Base-by-base conservation (phyloP, 495 filamentous ascomycete species). In the Corynascus novoguineensis region DNA sequence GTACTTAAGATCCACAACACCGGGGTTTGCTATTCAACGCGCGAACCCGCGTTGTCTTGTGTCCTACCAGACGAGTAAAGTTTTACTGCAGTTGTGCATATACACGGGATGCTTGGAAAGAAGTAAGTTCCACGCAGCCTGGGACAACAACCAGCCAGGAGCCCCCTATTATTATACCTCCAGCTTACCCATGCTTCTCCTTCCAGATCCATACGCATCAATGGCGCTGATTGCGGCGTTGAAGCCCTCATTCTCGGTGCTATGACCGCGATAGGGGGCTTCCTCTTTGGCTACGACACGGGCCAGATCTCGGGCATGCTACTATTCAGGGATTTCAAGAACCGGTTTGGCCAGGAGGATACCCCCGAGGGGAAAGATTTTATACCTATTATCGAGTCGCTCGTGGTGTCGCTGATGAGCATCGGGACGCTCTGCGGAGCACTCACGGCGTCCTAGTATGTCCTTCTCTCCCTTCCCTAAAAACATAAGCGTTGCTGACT, bases 221-320 rank as follows among this genome's bases (percentile, higher is more conserved):
- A 71, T 62, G 68, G 68, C 37, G 68, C 68, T 55, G 65, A 70
- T 57, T 68, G 68, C 45, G 68, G 68, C 34, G 21, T 60, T 47
- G 68, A 72, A 48, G 55, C 69, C 41, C 32, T 74, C 25, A 31
- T 75, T 38, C 69, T 75, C 60, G 67, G 70, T 19, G 60, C 59
- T 29, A 55, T 72, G 31, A 76, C 74, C 21, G 74, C 86, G 9
- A 85, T 89, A 76, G 86, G 86, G 64, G 86, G 86, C 59, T 85
- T 89, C 68, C 83, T 89, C 57, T 89, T 89, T 59, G 83, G 84
- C 62, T 87, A 87, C 56, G 83, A 87, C 31, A 89, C 85, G 59
- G 78, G 78, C 50, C 78, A 80, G 65, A 78, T 81, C 61, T 79
- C 76, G 32, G 78, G 77, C 58, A 86, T 88, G 67, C 76, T 85